These are phyloP conservation scores for Beauveria australis DNA, from an alignment of 2,329 filamentous ascomycete species.

Conservation along the genomic window DNA sequence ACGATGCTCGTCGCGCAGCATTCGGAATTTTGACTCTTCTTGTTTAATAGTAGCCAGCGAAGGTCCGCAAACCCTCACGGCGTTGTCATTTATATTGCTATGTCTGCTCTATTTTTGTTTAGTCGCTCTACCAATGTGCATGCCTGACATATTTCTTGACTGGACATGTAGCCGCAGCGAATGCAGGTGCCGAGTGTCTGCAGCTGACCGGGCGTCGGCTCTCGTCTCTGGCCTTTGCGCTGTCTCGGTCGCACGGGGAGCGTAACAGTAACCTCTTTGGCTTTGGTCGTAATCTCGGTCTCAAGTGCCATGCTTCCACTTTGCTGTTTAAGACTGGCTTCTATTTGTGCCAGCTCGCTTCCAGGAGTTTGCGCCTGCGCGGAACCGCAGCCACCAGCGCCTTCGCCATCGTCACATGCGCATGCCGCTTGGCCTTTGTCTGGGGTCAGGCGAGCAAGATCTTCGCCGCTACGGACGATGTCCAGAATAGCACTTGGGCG, in stretches of 20 bases:
- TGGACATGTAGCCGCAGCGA: slow-evolving; percentile 90
- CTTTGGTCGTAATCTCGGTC: slow-evolving; percentile 24
- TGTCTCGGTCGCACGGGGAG: slow-evolving; percentile 26
- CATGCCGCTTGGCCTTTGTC: slow-evolving; percentile 29
- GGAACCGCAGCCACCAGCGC: slow-evolving; percentile 61
- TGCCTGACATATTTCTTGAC: slow-evolving; percentile 87
- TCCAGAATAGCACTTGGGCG: slow-evolving; percentile 91
- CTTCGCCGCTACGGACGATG: slow-evolving; percentile 88
- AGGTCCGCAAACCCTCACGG: not conserved
- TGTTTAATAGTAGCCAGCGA: not conserved
- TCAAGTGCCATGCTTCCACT: slow-evolving; percentile 19
- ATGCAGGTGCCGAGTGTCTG: slow-evolving; percentile 77
- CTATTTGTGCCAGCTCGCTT: slow-evolving; percentile 76
- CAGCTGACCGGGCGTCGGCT: slow-evolving; percentile 33
- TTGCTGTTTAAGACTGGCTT: slow-evolving; percentile 37
- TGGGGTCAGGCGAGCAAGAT: slow-evolving; percentile 72
- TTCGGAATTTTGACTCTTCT: not conserved
- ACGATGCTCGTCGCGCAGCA: not conserved
- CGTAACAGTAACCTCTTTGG: slow-evolving; percentile 21
- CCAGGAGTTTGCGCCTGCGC: slow-evolving; percentile 56
- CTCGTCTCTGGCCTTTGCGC: slow-evolving; percentile 18
- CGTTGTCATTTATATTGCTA: slow-evolving; percentile 38
- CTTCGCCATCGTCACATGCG: slow-evolving; percentile 29
- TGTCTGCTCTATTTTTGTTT: slow-evolving; percentile 67
- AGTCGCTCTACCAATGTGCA: slow-evolving; percentile 82